Evolutionary conservation across 352 stramenopile genomes (phyloP), one percentile per base, ranked within the genome.

Genomic region (Hyaloperonospora arabidopsidis): DNA sequence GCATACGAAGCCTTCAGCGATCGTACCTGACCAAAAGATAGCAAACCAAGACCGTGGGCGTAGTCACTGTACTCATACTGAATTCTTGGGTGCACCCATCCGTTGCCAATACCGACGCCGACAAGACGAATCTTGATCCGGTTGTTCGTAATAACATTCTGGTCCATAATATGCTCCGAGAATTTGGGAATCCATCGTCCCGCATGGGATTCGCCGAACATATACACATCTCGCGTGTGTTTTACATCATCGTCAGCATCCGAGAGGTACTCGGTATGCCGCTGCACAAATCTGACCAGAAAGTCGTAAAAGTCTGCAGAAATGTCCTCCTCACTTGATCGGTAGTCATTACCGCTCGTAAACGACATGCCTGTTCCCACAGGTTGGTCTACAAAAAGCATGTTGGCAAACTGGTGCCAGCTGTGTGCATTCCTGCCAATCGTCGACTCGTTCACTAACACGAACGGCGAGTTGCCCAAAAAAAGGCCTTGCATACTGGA

Each of bases 151-250:
- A 57, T 32, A 0, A 46, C 47, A 63, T 98, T 98, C 54, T 93
- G 67, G 39, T 91, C 56, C 14, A 97, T 55, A 56, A 98, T 98
- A 62, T 96, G 89, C 35, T 74, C 70, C 28, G 95, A 93, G 71
- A 99, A 97, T 49, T 86, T 77, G 8, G 96, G 96, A 62, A 99
- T 98, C 71, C 97, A 99, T 36, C 97, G 94, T 1, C 96, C 96
- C 0, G 95, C 95, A 70, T 99, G 94, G 13, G 87, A 97, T 67
- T 99, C 96, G 46, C 95, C 96, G 48, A 96, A 95, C 54, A 99
- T 92, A 61, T 92, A 98, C 36, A 99, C 66, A 32, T 76, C 68
- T 21, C 94, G 81, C 5, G 80, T 85, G 23, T 57, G 64, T 25
- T 75, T 66, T 11, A 43, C 25, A 13, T 77, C 54, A 22, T 72